A percentile compares a stretch with the other conserved stretches of the same genome.
Evolutionary conservation across 2,329 filamentous ascomycete genomes (phyloP).

Genomic region (Xylariaceae sp.): DNA sequence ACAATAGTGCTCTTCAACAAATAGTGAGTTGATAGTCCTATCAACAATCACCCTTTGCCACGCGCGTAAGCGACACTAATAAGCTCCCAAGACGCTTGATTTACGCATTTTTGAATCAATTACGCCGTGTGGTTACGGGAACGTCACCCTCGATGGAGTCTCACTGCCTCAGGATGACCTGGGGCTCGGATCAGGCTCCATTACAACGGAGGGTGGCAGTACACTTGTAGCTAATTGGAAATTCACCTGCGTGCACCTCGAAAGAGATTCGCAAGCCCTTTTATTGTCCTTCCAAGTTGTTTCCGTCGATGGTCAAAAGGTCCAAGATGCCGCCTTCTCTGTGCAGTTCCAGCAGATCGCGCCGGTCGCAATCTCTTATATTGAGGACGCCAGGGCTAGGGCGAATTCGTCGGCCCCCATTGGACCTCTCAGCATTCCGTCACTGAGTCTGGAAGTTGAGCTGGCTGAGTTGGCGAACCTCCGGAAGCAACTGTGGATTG

Average conservation of each 20-base stretch:
- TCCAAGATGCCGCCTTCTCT: conserved; percentile 40
- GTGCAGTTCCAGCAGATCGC: conserved; percentile 45
- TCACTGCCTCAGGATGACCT: conserved; percentile 38
- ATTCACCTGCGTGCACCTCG: conserved; percentile 43
- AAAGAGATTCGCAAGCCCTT: conserved; percentile 40
- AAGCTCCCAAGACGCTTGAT: conserved; percentile 33
- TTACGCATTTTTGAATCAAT: conserved; percentile 44
- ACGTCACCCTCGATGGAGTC: conserved; percentile 46
- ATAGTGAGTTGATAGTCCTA: conserved; percentile 26
- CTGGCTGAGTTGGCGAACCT: conserved; percentile 44
- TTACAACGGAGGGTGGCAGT: conserved; percentile 38
- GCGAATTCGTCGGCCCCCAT: conserved; percentile 20
- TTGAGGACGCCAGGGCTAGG: conserved; percentile 39
- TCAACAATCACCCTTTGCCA: neutral
- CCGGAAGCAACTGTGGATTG: conserved; percentile 38
- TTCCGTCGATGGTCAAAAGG: conserved; percentile 39
- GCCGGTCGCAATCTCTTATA: conserved; percentile 40
- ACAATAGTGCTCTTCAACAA: conserved; percentile 19
- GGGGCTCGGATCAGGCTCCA: conserved; percentile 40
- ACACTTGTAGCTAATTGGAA: conserved; percentile 44
- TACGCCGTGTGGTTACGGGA: conserved; percentile 44
- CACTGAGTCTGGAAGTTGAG: conserved; percentile 37
- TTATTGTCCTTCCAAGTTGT: conserved; percentile 43
- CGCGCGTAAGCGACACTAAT: conserved; percentile 7
- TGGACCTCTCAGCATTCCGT: conserved; percentile 8